A percentile compares a stretch with the other conserved stretches of the same genome.
Evolutionary conservation across 2,329 filamentous ascomycete species (phyloP).

Genomic region (Diaporthe sp.): DNA sequence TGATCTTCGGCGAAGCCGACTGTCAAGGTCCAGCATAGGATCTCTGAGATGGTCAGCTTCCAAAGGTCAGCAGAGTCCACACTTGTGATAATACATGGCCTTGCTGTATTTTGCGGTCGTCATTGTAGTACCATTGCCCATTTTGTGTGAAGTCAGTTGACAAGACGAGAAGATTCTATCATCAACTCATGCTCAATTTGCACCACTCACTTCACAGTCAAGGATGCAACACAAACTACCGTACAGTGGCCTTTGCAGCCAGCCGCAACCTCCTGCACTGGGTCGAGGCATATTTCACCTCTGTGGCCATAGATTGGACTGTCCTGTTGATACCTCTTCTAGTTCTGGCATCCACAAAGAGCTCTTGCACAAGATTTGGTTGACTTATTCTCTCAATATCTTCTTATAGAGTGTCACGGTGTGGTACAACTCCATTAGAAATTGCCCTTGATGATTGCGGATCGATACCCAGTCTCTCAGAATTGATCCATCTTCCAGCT

Average conservation of each 20-base stretch:
- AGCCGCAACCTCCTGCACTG: too few relatives aligned
- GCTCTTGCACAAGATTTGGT: too few relatives aligned
- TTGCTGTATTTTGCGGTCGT: neutral
- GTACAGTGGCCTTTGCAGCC: neutral
- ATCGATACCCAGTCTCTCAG: neutral
- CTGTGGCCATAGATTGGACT: too few relatives aligned
- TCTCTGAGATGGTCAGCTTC: neutral
- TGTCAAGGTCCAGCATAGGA: neutral
- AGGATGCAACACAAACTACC: neutral
- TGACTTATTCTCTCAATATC: too few relatives aligned
- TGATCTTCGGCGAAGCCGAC: neutral
- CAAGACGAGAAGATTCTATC: neutral
- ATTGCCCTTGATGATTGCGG: too few relatives aligned
- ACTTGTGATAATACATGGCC: neutral
- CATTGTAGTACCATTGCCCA: neutral
- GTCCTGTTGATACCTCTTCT: too few relatives aligned
- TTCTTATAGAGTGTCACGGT: too few relatives aligned
- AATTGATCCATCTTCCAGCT: neutral
- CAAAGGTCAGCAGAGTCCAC: neutral
- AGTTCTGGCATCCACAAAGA: too few relatives aligned
- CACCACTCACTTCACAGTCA: neutral
- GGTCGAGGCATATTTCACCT: too few relatives aligned
- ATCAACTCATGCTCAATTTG: neutral
- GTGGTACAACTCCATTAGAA: too few relatives aligned
- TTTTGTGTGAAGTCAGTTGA: neutral